A percentile compares a stretch with the other conserved stretches of the same genome.
Evolutionary conservation across 108 stramenopile genomes (phyloP).

Genomic region (Bacterosira constricta): DNA sequence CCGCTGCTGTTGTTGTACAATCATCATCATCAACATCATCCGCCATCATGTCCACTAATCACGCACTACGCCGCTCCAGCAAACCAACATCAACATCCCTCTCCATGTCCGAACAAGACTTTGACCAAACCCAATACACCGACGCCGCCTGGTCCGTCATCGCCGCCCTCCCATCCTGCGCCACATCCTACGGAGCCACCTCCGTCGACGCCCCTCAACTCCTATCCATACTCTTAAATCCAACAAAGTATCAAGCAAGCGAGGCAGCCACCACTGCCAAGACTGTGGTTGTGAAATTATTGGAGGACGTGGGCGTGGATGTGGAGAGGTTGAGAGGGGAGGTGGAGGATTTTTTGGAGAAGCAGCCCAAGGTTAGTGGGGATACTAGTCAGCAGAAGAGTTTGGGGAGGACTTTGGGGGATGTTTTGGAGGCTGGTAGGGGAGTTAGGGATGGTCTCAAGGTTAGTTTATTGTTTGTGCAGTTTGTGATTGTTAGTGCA

Average conservation of each 20-base stretch:
- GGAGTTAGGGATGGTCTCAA: constrained; percentile 57
- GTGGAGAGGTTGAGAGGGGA: constrained; percentile 50
- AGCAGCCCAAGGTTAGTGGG: constrained; percentile 64
- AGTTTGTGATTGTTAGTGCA: neutral
- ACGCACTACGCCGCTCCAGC: neutral
- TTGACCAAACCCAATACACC: constrained; percentile 77
- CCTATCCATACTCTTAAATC: constrained; percentile 78
- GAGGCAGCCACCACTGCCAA: constrained; percentile 73
- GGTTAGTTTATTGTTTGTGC: constrained; percentile 23
- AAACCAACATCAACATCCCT: neutral
- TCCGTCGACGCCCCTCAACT: constrained; percentile 74
- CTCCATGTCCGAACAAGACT: constrained; percentile 66
- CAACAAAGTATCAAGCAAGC: constrained; percentile 66
- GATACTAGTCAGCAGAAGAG: constrained; percentile 54
- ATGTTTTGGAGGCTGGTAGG: constrained; percentile 65
- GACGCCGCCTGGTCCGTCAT: constrained; percentile 80
- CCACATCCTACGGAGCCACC: constrained; percentile 66
- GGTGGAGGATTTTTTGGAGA: constrained; percentile 62
- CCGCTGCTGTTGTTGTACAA: neutral
- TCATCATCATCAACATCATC: neutral
- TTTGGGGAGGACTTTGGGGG: constrained; percentile 71
- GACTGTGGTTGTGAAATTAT: constrained; percentile 62
- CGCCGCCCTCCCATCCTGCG: constrained; percentile 67
- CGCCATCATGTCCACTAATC: neutral
- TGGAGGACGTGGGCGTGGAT: constrained; percentile 60